A percentile compares a stretch with the other conserved stretches of the same genome.
phyloP scores from a whole-genome alignment of 305 asterid genomes.

The Fraxinus nigra region DNA sequence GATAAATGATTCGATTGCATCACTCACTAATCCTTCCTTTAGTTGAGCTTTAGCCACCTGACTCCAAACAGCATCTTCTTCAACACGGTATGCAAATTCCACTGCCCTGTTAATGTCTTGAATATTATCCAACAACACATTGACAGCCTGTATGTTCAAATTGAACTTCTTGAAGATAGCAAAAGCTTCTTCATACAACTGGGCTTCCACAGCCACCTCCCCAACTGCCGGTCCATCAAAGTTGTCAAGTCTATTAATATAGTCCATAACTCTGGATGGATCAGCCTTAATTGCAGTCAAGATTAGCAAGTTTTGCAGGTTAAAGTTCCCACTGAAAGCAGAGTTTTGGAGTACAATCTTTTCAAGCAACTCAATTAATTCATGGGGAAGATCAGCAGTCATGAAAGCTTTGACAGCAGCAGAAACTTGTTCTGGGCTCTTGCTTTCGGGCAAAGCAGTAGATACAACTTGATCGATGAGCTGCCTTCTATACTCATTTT shows the following conservation, averaged over 20 bases:
- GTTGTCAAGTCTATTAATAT: constrained; percentile 91
- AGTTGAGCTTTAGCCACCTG: constrained; percentile 98
- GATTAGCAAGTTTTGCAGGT: constrained; percentile 87
- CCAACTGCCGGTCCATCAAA: constrained; percentile 99
- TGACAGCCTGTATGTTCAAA: constrained; percentile 96
- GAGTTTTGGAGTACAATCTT: constrained; percentile 97
- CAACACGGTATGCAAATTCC: constrained; percentile 97
- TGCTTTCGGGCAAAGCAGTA: constrained; percentile 99
- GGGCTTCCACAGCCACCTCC: constrained; percentile 96
- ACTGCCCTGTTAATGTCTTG: constrained; percentile 92
- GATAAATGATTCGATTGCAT: constrained; percentile 95
- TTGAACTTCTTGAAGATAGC: constrained; percentile 96
- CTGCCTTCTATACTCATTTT: constrained; percentile 95
- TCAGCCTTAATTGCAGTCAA: constrained; percentile 98
- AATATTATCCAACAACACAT: constrained; percentile 83
- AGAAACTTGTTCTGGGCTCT: constrained; percentile 99
- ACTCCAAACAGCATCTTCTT: constrained; percentile 99
- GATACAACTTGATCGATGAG: constrained; percentile 99
- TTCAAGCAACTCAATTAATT: constrained; percentile 94
- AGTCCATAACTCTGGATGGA: constrained; percentile 97
- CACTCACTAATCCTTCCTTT: constrained; percentile 93
- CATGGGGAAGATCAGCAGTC: constrained; percentile 99
- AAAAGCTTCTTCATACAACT: constrained; percentile 89
- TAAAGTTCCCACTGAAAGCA: constrained; percentile 96
- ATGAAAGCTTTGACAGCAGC: constrained; percentile 99